Percentiles rank a stretch among this genome's conserved stretches.
phyloP scores from a whole-genome alignment of 1,284 basidiomycete species.

The Cryptococcus deneoformans region DNA sequence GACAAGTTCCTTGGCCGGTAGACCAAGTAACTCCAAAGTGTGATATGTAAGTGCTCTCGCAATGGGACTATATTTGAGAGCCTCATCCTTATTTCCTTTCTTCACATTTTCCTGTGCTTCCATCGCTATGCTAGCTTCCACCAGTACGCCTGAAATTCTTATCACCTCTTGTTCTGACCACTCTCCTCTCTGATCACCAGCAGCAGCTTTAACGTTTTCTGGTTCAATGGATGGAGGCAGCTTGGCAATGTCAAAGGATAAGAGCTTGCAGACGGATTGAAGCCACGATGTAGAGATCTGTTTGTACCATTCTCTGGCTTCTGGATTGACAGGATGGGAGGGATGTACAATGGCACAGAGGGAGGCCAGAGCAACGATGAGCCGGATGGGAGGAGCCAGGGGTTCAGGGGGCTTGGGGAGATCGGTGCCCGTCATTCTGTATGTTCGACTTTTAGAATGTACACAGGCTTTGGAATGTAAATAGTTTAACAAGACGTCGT shows the following conservation, averaged over 20 bases:
- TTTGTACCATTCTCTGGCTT: constrained; percentile 22
- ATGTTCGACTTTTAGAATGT: no score
- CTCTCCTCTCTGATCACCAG: constrained; percentile 23
- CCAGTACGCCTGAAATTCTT: constrained; percentile 29
- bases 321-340: constrained; percentile 8
- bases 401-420: constrained; percentile 18
- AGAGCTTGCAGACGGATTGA: constrained; percentile 31
- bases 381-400: constrained; percentile 24
- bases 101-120: constrained; percentile 12
- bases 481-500: no score
- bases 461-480: no score
- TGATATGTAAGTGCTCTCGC: constrained; percentile 42
- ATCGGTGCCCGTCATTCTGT: no score
- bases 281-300: constrained; percentile 30
- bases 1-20: constrained; percentile 33
- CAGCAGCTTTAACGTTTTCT: constrained; percentile 24
- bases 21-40: constrained; percentile 41
- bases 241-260: constrained; percentile 30
- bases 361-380: constrained; percentile 38
- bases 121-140: constrained; percentile 38
- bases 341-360: constrained; percentile 28
- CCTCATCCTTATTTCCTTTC: constrained; percentile 22
- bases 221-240: constrained; percentile 32
- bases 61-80: constrained; percentile 45
- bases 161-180: constrained; percentile 28